Evolutionary conservation across 495 filamentous ascomycete genomes (phyloP).

Genomic region (Aspergillus olivimuriae): DNA sequence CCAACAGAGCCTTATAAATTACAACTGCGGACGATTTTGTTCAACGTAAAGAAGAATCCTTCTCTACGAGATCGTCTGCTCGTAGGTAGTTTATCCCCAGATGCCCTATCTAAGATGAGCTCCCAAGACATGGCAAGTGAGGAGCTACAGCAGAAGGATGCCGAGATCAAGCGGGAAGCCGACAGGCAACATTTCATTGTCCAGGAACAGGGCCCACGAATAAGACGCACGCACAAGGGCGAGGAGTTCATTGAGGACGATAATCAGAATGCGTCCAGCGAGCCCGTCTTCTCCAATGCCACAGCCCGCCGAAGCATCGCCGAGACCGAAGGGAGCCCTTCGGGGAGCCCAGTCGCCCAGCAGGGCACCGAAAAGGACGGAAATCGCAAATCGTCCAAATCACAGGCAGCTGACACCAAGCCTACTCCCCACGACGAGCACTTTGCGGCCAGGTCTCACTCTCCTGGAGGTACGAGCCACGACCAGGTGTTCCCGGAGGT

Average conservation of each 20-base stretch:
- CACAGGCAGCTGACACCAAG: slow-evolving; percentile 45
- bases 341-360: slow-evolving; percentile 29
- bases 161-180: slow-evolving; percentile 65
- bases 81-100: slow-evolving; percentile 58
- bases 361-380: slow-evolving; percentile 18
- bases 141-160: slow-evolving; percentile 74
- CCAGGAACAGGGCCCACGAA: slow-evolving; percentile 74
- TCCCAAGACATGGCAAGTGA: slow-evolving; percentile 86
- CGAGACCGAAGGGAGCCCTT: slow-evolving; percentile 33
- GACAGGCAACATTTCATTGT: slow-evolving; percentile 86
- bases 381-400: slow-evolving; percentile 22
- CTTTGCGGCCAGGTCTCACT: slow-evolving; percentile 18
- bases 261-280: slow-evolving; percentile 33
- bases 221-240: slow-evolving; percentile 90
- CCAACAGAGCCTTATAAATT: slow-evolving; percentile 46
- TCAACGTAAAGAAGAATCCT: slow-evolving; percentile 82
- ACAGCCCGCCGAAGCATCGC: slow-evolving; percentile 30
- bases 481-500: slow-evolving; percentile 43
- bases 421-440: slow-evolving; percentile 16
- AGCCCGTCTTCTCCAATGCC: slow-evolving; percentile 44
- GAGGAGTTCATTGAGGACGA: slow-evolving; percentile 83
- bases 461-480: slow-evolving; percentile 30
- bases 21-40: slow-evolving; percentile 59
- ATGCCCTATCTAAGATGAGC: slow-evolving; percentile 74
- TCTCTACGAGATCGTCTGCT: slow-evolving; percentile 73